phyloP scores from a whole-genome alignment of 1,139 yeast species.

The Arxiozyma slooffiae region DNA sequence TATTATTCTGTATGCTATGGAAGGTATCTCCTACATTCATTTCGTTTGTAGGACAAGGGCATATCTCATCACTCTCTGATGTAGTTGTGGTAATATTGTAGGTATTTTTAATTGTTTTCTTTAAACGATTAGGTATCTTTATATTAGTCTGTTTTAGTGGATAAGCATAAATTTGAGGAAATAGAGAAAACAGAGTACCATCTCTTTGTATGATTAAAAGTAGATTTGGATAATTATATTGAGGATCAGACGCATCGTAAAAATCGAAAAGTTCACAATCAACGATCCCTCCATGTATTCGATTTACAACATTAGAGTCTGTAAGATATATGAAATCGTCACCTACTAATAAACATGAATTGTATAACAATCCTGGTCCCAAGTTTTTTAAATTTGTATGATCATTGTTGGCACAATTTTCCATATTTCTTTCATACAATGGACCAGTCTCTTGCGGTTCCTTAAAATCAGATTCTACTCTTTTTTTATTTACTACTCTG shows the following conservation, averaged over 20 bases:
- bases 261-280: constrained; percentile 8
- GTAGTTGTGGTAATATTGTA: not conserved
- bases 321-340: constrained; percentile 9
- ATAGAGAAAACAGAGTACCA: constrained; percentile 14
- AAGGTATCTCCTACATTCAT: not conserved
- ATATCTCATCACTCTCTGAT: too few relatives aligned
- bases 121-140: too few relatives aligned
- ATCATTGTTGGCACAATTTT: not conserved
- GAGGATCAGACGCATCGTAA: not conserved
- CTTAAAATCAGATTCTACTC: not conserved
- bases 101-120: too few relatives aligned
- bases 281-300: constrained; percentile 7
- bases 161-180: constrained; percentile 5
- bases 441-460: not conserved
- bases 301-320: constrained; percentile 5
- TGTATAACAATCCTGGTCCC: not conserved
- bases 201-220: constrained; percentile 11
- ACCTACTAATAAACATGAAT: constrained; percentile 8
- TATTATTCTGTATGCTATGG: too few relatives aligned
- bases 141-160: not conserved
- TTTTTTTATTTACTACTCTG: not conserved
- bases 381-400: not conserved
- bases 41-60: too few relatives aligned
- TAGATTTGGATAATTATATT: not conserved
- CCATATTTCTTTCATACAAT: not conserved